phyloP scores from a whole-genome alignment of 768 basidiomycete species.

The Vararia minispora region DNA sequence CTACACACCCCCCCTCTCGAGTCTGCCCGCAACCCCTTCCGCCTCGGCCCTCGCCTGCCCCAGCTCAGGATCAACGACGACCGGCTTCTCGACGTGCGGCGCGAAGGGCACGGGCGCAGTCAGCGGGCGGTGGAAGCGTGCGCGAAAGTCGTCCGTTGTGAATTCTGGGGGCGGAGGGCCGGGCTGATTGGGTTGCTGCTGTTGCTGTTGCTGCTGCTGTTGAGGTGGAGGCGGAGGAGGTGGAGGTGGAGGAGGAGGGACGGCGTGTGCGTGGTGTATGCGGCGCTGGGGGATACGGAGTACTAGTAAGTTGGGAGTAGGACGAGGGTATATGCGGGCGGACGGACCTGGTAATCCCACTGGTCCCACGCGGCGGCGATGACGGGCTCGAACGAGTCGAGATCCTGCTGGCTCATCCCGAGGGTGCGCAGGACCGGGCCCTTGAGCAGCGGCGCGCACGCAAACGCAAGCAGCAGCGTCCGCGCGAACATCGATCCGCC shows the following conservation, averaged over 20 bases:
- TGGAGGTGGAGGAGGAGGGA: slow-evolving; percentile 13
- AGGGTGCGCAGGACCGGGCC: slow-evolving; percentile 63
- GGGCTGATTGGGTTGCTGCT: slow-evolving; percentile 15
- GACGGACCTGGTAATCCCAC: slow-evolving; percentile 68
- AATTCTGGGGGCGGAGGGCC: too few relatives aligned
- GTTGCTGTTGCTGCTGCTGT: slow-evolving; percentile 9
- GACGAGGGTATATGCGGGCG: slow-evolving; percentile 1
- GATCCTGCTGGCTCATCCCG: slow-evolving; percentile 68
- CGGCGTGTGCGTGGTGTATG: slow-evolving; percentile 32
- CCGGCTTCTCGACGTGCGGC: background rate
- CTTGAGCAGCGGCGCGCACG: slow-evolving; percentile 63
- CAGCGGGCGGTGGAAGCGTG: slow-evolving; percentile 52
- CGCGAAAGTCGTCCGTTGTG: slow-evolving; percentile 46
- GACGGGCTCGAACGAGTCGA: slow-evolving; percentile 66
- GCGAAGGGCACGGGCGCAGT: slow-evolving; percentile 49
- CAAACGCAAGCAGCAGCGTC: slow-evolving; percentile 64
- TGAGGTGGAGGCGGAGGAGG: slow-evolving; percentile 13
- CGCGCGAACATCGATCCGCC: slow-evolving; percentile 76
- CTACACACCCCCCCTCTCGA: slow-evolving; percentile 15
- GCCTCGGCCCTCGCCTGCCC: slow-evolving; percentile 26
- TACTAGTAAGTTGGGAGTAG: background rate
- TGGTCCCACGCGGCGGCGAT: slow-evolving; percentile 81
- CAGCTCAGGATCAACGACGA: slow-evolving; percentile 21
- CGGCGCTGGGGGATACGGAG: slow-evolving; percentile 25
- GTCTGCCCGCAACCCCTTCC: slow-evolving; percentile 20